Percentiles rank a stretch among this genome's conserved stretches.
Conservation (phyloP, 306 rosid species). For the Dalbergia cultrata region DNA sequence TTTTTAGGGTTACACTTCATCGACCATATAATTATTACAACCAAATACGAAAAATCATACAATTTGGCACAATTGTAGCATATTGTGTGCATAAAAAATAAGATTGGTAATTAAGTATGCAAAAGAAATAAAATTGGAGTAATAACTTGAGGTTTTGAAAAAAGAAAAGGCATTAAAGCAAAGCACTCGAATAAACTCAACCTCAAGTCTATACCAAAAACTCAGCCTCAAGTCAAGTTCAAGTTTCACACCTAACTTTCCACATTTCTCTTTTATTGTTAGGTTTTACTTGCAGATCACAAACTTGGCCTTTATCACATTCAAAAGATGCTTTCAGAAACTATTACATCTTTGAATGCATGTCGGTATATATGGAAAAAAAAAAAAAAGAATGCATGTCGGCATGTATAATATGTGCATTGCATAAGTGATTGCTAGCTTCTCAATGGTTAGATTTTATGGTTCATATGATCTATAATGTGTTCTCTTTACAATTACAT, state of each 20-base stretch:
- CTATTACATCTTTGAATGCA: neutral
- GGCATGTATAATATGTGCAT: neutral
- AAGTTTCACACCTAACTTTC: constrained; percentile 18
- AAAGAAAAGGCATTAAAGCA: neutral
- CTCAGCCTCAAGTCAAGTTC: neutral
- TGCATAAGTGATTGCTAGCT: neutral
- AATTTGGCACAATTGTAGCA: neutral
- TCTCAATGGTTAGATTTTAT: neutral
- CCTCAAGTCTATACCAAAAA: too few relatives aligned
- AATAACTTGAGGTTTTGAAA: neutral
- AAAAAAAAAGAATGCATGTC: neutral
- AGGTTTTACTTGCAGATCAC: neutral
- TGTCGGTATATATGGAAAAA: too few relatives aligned
- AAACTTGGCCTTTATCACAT: neutral
- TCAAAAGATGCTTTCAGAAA: neutral
- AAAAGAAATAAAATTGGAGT: neutral
- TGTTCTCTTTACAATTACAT: neutral
- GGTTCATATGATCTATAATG: neutral
- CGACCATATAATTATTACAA: neutral
- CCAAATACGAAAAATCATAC: neutral
- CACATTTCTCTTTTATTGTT: neutral
- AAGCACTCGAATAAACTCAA: neutral
- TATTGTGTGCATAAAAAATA: too few relatives aligned
- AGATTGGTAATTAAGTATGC: too few relatives aligned
- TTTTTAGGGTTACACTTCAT: neutral